These are phyloP conservation scores for Erodium trifolium DNA, from an alignment of 441 rosid genomes.

Conservation along the genomic window DNA sequence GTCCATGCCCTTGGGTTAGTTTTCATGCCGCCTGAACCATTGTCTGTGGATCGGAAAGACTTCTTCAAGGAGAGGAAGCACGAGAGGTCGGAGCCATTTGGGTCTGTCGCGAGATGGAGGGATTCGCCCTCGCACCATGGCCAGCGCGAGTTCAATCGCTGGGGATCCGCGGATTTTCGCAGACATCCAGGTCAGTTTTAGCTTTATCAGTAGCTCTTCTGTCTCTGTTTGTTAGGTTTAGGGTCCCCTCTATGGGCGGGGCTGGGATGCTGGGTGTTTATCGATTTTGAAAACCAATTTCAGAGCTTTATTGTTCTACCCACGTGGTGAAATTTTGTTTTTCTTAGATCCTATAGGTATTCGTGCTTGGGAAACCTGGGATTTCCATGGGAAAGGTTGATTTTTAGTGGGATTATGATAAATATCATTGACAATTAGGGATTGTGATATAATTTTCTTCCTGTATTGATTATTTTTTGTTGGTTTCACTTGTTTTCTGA, in stretches of 20 bases:
- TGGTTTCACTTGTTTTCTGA: slow-evolving; percentile 60
- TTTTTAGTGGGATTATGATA: neutral
- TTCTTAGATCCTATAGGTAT: no score
- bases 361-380: neutral
- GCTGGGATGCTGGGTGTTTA: no score
- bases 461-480: slow-evolving; percentile 31
- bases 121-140: slow-evolving; percentile 51
- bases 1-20: slow-evolving; percentile 39
- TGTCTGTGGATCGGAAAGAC: slow-evolving; percentile 33
- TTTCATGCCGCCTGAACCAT: slow-evolving; percentile 93
- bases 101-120: slow-evolving; percentile 65
- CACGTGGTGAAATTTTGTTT: no score
- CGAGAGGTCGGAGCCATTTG: slow-evolving; percentile 60
- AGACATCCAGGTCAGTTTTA: slow-evolving; percentile 55
- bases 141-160: slow-evolving; percentile 49
- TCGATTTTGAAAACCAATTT: no score
- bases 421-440: neutral
- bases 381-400: neutral
- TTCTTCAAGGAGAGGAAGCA: slow-evolving; percentile 58
- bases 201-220: neutral
- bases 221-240: no score
- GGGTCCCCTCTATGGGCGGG: no score
- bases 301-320: no score
- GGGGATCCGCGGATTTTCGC: slow-evolving; percentile 70
- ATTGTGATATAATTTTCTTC: no score